Conservation (phyloP, 2,329 filamentous ascomycete species). For the Periglandula ipomoeae region DNA sequence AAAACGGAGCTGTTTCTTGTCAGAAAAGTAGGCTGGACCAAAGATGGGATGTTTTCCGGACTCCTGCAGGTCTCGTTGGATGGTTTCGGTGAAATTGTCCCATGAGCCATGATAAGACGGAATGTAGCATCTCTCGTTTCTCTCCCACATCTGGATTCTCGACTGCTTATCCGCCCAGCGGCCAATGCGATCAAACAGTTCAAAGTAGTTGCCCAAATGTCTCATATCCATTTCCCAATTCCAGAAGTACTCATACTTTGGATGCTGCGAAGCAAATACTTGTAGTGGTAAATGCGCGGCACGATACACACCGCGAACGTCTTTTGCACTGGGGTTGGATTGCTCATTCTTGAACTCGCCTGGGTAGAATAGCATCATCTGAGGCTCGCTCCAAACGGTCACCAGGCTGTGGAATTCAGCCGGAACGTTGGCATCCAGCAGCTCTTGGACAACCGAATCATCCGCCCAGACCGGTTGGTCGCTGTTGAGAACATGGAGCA, state of each 20-base stretch:
- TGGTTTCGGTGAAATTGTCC: constrained; percentile 61
- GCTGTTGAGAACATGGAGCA: constrained; percentile 76
- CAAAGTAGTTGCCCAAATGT: constrained; percentile 58
- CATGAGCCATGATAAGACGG: constrained; percentile 60
- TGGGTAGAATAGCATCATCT: constrained; percentile 72
- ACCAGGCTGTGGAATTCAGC: constrained; percentile 73
- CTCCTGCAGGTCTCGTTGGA: constrained; percentile 49
- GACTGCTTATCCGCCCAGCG: constrained; percentile 60
- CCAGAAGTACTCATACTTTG: constrained; percentile 59
- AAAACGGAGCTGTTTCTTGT: constrained; percentile 35
- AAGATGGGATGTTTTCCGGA: constrained; percentile 51
- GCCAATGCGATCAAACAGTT: constrained; percentile 60
- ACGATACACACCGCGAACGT: constrained; percentile 62
- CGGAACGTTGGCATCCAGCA: constrained; percentile 57
- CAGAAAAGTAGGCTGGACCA: constrained; percentile 52
- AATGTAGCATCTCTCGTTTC: constrained; percentile 68
- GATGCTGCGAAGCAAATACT: constrained; percentile 53
- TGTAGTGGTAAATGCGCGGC: constrained; percentile 54
- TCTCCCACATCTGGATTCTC: constrained; percentile 67
- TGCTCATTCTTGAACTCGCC: constrained; percentile 62
- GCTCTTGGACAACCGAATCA: constrained; percentile 58
- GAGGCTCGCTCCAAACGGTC: constrained; percentile 75
- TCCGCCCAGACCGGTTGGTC: constrained; percentile 76
- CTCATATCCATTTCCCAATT: constrained; percentile 65
- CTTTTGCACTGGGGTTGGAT: constrained; percentile 44